Evolutionary conservation across 805 yeast genomes (phyloP), one percentile per base, ranked within the genome.

Genomic region (Blastobotrys americana): DNA sequence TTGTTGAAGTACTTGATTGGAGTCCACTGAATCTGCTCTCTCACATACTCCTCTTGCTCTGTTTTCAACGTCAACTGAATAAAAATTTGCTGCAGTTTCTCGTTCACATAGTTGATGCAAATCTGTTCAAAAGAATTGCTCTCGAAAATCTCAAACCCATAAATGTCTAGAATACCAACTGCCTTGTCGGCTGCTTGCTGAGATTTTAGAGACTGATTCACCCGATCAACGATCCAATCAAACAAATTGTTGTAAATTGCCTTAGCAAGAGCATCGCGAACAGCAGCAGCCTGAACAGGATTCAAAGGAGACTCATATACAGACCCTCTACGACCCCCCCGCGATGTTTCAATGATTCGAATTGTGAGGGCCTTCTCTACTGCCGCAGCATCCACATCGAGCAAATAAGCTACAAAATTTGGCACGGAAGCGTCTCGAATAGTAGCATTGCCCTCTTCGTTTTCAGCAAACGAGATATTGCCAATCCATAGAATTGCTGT

Each of bases 1-100:
- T 93, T 93, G 67, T 93, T 93, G 70, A 93, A 93, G 65, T 88
- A 93, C 51, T 93, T 84, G 58, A 93, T 93, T 18, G 97, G 97
- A 9, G 95, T 86, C 98, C 98, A 93, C 63, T 86, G 76, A 63
- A 93, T 93, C 66, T 87, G 84, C 65, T 93, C 99, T 55, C 84
- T 82, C 28, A 87, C 93, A 58, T 93, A 93, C 61, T 93, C 97
- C 53, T 93, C 98, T 69, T 93, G 98, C 67, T 93, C 98, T 0
- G 97, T 84, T 67, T 93, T 93, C 59, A 93, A 74, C 2, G 98
- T 93, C 59, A 93, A 74, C 64, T 93, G 95, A 62, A 93, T 93
- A 59, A 93, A 93, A 60, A 90, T 93, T 64, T 90, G 98, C 69
- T 89, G 97, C 55, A 90, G 73, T 66, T 90, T 90, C 65, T 89